Evolutionary conservation across 106 monocot genomes (phyloP), one percentile per base, ranked within the genome.

Genomic region (Dioscorea zingiberensis): DNA sequence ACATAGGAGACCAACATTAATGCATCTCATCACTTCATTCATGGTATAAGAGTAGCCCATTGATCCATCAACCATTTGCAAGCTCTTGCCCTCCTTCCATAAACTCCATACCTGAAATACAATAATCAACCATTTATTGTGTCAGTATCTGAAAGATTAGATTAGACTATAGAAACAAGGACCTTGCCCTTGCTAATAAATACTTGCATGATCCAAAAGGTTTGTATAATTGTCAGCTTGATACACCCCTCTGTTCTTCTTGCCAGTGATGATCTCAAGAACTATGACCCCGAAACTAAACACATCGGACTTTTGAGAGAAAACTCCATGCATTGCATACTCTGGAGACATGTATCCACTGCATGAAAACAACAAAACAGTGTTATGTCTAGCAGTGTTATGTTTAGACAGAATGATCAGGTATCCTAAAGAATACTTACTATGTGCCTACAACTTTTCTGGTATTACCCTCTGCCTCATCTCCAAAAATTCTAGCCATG

Each of bases 291-390:
- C 80, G 12, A 75, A 80, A 38, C 80, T 80, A 27, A 71, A 80
- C 1, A 80, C 75, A 57, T 80, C 80, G 7, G 80, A 80, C 19
- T 80, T 80, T 53, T 71, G 38, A 1, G 80, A 80, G 56, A 80
- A 75, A 0, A 75, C 47, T 27, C 80, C 80, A 28, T 80, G 46
- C 66, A 80, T 75, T 8, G 71, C 75, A 48, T 80, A 80, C 46
- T 80, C 80, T 15, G 75, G 80, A 29, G 80, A 75, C 75, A 80
- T 80, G 27, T 80, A 80, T 15, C 80, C 80, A 27, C 80, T 80
- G 67, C 25, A 55, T 44, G 24, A 9, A 25, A 25, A 15, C 21
- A 21, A 32, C 38, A 38, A 38, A 10, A 21, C 15, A 63, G 3
- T 32, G 30, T 38, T 12, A 23, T 25, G 8, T 2, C 3, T 66